Percentiles rank a stretch among this genome's conserved stretches.
Evolutionary conservation across 768 basidiomycete species (phyloP).

Genomic region (Galerina sulciceps): DNA sequence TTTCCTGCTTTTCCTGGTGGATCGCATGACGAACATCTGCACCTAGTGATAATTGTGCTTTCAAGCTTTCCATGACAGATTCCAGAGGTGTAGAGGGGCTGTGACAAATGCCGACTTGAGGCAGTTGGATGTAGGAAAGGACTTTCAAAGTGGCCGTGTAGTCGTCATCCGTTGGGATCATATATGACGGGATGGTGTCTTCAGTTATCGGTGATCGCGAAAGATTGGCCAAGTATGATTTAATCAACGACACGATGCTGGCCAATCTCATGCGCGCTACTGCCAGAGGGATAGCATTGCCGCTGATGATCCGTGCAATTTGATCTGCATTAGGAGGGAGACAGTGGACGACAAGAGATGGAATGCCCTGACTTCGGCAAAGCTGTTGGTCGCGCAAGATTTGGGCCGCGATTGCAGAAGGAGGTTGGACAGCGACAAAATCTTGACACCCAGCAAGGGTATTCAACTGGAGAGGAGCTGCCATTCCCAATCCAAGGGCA

Average conservation of each 20-base stretch:
- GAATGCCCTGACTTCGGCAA: slow-evolving; percentile 20
- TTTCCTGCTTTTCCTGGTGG: background rate
- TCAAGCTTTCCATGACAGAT: slow-evolving; percentile 21
- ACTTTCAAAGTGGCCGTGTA: slow-evolving; percentile 30
- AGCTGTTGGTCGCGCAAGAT: slow-evolving; percentile 24
- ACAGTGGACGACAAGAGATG: slow-evolving; percentile 20
- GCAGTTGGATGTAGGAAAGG: slow-evolving; percentile 28
- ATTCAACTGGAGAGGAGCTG: background rate
- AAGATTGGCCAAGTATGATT: slow-evolving; percentile 24
- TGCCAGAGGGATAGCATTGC: slow-evolving; percentile 21
- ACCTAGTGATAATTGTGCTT: slow-evolving; percentile 20
- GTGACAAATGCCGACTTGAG: slow-evolving; percentile 16
- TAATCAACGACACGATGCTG: slow-evolving; percentile 24
- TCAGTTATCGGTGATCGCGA: slow-evolving; percentile 6
- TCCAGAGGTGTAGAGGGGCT: slow-evolving; percentile 18
- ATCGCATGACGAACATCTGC: slow-evolving; percentile 14
- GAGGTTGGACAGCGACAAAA: slow-evolving; percentile 22
- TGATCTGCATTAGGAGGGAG: slow-evolving; percentile 22
- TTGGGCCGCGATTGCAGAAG: slow-evolving; percentile 21
- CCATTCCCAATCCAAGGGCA: background rate
- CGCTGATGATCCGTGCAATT: slow-evolving; percentile 22
- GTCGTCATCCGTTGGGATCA: slow-evolving; percentile 29
- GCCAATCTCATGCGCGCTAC: slow-evolving; percentile 27
- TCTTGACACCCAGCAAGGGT: slow-evolving; percentile 20
- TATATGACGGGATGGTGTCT: slow-evolving; percentile 21